These are phyloP conservation scores for Tardiomyces blankii DNA, from an alignment of 1,139 yeast species.

Conservation along the genomic window DNA sequence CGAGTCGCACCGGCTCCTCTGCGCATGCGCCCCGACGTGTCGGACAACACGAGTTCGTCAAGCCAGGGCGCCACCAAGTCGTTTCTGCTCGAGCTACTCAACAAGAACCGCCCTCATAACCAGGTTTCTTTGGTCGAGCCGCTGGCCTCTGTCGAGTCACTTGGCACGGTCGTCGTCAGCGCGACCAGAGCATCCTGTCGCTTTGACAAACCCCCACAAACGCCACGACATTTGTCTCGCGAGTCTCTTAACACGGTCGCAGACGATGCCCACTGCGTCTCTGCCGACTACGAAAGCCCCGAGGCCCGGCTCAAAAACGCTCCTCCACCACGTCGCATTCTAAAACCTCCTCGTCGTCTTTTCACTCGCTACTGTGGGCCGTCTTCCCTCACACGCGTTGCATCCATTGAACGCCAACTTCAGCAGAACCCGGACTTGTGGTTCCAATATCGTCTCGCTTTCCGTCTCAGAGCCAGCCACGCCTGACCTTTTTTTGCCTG, in stretches of 20 bases:
- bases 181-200: too few relatives aligned
- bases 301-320: too few relatives aligned
- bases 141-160: background rate
- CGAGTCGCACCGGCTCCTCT: background rate
- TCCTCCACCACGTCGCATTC: too few relatives aligned
- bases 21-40: background rate
- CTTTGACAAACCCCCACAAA: too few relatives aligned
- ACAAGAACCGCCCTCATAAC: background rate
- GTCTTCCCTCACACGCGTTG: background rate
- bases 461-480: background rate
- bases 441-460: background rate
- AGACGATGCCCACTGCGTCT: too few relatives aligned
- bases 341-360: too few relatives aligned
- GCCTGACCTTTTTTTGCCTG: too few relatives aligned
- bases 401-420: background rate
- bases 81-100: background rate
- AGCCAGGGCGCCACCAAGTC: background rate
- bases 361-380: too few relatives aligned
- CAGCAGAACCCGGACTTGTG: background rate
- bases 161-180: too few relatives aligned
- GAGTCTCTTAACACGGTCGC: too few relatives aligned
- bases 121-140: background rate
- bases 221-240: too few relatives aligned
- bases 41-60: background rate
- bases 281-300: too few relatives aligned